These are phyloP conservation scores for Triadica sebifera DNA, from an alignment of 345 rosid species.

Conservation along the genomic window DNA sequence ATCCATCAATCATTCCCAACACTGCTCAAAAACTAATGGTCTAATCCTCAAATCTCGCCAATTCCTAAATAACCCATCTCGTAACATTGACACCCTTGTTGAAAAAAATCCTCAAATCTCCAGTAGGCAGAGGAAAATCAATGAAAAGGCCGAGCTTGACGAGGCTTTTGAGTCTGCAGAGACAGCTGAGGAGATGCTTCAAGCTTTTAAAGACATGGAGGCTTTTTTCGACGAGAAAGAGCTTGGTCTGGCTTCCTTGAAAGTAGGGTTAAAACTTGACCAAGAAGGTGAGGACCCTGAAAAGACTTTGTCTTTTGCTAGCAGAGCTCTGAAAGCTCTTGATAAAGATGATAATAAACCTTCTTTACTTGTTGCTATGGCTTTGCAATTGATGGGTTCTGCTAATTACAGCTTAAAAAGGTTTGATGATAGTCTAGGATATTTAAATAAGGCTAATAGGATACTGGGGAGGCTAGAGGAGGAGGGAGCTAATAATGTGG, in stretches of 20 bases:
- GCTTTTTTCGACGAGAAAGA: conserved; percentile 60
- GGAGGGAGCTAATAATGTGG: conserved; percentile 40
- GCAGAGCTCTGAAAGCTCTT: conserved; percentile 61
- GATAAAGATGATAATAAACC: conserved; percentile 46
- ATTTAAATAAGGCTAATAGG: conserved; percentile 74
- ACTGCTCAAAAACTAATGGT: conserved; percentile 41
- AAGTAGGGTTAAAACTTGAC: conserved; percentile 82
- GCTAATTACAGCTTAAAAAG: conserved; percentile 58
- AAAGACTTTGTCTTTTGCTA: conserved; percentile 58
- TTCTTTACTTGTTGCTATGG: conserved; percentile 62
- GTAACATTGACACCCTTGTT: conserved; percentile 50
- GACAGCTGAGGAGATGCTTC: conserved; percentile 71
- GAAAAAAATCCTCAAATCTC: conserved; percentile 46
- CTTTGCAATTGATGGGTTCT: conserved; percentile 77
- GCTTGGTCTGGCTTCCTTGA: conserved; percentile 72
- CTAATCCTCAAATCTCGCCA: conserved; percentile 29
- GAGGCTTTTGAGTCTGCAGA: conserved; percentile 82
- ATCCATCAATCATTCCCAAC: conserved; percentile 20
- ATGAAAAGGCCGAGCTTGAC: conserved; percentile 65
- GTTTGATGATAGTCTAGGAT: conserved; percentile 79
- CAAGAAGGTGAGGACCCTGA: conserved; percentile 81
- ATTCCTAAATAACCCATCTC: conserved; percentile 42
- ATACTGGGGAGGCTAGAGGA: conserved; percentile 52
- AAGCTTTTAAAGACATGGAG: conserved; percentile 73
- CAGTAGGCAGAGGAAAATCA: conserved; percentile 51